Conservation (phyloP, 2,329 filamentous ascomycete species). For the Venturia carpophila region DNA sequence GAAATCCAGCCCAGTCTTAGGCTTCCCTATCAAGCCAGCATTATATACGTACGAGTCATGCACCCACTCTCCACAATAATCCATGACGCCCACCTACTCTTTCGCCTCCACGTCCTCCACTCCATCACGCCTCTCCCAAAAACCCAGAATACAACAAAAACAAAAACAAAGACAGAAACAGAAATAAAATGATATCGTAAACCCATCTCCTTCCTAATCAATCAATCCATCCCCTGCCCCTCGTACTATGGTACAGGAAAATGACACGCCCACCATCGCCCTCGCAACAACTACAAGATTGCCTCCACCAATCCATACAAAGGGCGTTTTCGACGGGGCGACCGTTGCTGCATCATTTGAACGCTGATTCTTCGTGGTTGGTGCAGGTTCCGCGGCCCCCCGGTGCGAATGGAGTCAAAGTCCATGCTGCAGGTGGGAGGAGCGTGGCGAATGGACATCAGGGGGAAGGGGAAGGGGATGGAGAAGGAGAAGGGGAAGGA, state of each 20-base stretch:
- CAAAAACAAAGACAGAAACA: no score
- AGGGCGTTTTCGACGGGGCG: neutral
- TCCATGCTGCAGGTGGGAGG: neutral
- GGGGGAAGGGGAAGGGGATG: no score
- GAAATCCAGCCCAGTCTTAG: no score
- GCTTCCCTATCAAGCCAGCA: no score
- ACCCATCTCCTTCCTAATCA: no score
- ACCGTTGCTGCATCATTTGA: conserved; percentile 55
- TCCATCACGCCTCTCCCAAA: neutral
- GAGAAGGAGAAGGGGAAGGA: no score
- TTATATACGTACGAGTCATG: conserved; percentile 11
- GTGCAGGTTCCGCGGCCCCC: conserved; percentile 53
- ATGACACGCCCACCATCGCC: neutral
- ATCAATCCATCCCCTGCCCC: no score
- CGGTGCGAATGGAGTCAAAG: neutral
- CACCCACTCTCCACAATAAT: no score
- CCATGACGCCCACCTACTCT: neutral
- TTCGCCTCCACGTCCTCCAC: neutral
- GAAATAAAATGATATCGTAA: no score
- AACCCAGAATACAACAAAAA: no score
- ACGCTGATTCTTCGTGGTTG: conserved; percentile 60
- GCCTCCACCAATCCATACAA: neutral
- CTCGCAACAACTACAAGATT: neutral
- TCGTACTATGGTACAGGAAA: no score
- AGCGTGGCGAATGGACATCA: conserved; percentile 21